Conservation (phyloP, 179 eudicot species). For the Sideroxylon spinosum region DNA sequence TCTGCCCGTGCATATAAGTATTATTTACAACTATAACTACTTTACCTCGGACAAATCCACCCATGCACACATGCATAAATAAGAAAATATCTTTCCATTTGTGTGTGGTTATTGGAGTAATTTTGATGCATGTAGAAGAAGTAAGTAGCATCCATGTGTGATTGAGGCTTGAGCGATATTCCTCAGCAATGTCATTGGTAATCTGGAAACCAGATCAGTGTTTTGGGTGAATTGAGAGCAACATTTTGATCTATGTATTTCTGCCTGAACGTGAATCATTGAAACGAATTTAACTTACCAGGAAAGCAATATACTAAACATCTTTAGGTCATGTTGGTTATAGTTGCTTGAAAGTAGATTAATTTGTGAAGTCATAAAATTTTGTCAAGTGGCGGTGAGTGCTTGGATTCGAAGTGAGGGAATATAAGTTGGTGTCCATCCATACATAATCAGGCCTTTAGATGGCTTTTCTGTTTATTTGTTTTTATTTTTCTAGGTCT, state of each 20-base stretch:
- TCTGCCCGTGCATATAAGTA: too few species aligned
- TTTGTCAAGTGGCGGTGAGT: neutral
- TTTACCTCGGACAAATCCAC: too few species aligned
- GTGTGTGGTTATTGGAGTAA: neutral
- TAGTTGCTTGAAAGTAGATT: conserved; percentile 2
- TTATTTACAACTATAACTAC: too few species aligned
- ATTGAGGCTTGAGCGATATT: neutral
- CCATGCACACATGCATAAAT: neutral
- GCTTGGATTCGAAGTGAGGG: neutral
- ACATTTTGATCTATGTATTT: neutral
- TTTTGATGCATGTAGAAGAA: conserved; percentile 4
- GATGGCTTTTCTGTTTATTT: neutral
- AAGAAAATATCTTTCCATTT: too few species aligned
- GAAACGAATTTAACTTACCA: neutral
- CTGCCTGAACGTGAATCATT: neutral
- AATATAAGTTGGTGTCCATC: neutral
- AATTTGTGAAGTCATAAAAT: neutral
- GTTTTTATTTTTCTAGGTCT: neutral
- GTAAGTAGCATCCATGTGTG: neutral
- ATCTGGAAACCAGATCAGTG: neutral
- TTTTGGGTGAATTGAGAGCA: neutral
- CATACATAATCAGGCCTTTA: neutral
- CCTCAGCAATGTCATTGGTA: neutral
- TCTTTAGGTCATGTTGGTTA: neutral
- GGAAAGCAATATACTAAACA: neutral